A percentile compares a stretch with the other conserved stretches of the same genome.
These are phyloP conservation scores for Closterium sp. DNA, from an alignment of 139 green algal genomes.

Conservation along the genomic window DNA sequence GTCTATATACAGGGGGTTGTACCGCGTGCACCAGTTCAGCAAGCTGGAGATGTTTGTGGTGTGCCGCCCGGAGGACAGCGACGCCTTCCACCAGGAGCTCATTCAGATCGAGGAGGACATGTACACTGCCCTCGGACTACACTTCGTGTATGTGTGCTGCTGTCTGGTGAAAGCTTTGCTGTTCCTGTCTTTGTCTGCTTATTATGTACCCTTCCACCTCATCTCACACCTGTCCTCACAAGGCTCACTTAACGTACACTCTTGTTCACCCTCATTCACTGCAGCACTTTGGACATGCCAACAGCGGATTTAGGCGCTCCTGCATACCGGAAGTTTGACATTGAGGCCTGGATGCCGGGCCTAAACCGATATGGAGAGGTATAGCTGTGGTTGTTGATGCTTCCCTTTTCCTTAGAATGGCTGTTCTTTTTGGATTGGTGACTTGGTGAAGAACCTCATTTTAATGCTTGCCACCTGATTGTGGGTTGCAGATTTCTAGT, in stretches of 20 bases:
- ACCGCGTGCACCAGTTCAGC: constrained; percentile 97
- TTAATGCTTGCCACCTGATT: background rate
- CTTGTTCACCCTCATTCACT: background rate
- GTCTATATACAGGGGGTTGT: constrained; percentile 70
- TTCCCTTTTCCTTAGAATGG: no score
- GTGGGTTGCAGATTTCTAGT: constrained; percentile 57
- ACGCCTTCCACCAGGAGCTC: constrained; percentile 85
- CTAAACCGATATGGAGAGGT: constrained; percentile 94
- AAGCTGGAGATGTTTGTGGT: constrained; percentile 99
- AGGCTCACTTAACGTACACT: no score
- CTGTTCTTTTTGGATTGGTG: no score
- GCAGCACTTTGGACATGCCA: constrained; percentile 87
- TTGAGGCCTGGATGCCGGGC: constrained; percentile 99
- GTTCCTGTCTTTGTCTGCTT: constrained; percentile 22
- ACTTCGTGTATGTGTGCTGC: constrained; percentile 78
- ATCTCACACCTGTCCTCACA: no score
- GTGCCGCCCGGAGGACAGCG: constrained; percentile 80
- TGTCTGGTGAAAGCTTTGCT: constrained; percentile 1
- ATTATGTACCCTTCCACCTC: background rate
- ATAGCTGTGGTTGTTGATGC: no score
- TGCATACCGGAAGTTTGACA: constrained; percentile 94
- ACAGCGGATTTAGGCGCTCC: constrained; percentile 90
- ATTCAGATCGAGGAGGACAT: constrained; percentile 61
- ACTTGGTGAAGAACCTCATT: background rate
- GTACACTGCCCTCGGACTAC: constrained; percentile 88